Percentiles rank a stretch among this genome's conserved stretches.
Conservation (phyloP, 2,329 filamentous ascomycete genomes). For the Apiospora malaysiana region DNA sequence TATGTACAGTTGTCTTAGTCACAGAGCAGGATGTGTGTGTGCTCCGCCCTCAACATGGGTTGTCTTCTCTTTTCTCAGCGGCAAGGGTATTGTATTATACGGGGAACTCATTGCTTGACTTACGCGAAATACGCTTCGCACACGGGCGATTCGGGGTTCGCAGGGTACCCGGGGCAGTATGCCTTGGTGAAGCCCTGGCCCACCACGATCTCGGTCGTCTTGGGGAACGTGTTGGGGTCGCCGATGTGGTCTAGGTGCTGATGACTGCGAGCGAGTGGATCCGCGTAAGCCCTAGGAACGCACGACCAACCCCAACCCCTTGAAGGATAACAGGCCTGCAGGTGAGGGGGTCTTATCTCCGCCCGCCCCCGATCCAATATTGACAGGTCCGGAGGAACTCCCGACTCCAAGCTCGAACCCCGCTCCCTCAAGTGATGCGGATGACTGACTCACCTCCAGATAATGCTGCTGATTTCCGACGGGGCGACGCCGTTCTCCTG, state of each 20-base stretch:
- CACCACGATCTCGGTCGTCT: conserved; percentile 2
- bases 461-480: background rate
- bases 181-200: background rate
- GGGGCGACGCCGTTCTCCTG: background rate
- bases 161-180: background rate
- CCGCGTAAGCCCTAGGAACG: background rate
- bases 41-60: too few species aligned
- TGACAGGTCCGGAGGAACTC: background rate
- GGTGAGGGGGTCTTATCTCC: background rate
- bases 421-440: too few species aligned
- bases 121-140: background rate
- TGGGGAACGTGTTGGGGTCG: conserved; percentile 49
- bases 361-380: conserved; percentile 35
- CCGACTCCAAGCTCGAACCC: conserved; percentile 29
- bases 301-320: background rate
- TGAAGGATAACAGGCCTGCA: too few species aligned
- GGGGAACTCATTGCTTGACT: too few species aligned
- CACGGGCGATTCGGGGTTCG: background rate
- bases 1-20: too few species aligned
- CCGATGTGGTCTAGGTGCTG: conserved; percentile 50
- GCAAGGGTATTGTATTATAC: too few species aligned
- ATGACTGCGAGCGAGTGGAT: conserved; percentile 27
- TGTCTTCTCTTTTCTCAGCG: too few species aligned
- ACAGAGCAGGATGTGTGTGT: too few species aligned
- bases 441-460: conserved; percentile 29